These are phyloP conservation scores for Dactylellina leptospora DNA, from an alignment of 2,329 filamentous ascomycete species.

Conservation along the genomic window DNA sequence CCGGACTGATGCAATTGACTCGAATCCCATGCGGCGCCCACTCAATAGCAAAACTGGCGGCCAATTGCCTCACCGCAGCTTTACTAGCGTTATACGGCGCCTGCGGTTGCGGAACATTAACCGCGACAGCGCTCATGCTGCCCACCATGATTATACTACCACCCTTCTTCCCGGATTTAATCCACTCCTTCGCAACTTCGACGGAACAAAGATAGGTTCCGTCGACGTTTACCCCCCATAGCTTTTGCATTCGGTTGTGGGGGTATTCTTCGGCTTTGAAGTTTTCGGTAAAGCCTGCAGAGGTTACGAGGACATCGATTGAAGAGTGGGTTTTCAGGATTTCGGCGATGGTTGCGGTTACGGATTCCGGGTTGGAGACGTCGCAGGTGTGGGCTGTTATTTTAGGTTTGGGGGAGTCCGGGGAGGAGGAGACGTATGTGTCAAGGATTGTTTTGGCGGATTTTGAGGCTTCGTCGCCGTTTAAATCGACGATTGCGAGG, in stretches of 20 bases:
- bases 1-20: constrained; percentile 93
- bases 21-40: constrained; percentile 89
- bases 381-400: constrained; percentile 92
- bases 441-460: constrained; percentile 78
- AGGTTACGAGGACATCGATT: constrained; percentile 91
- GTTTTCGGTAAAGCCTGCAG: constrained; percentile 97
- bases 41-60: constrained; percentile 87
- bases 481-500: constrained; percentile 91
- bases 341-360: constrained; percentile 76
- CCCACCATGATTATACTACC: constrained; percentile 95
- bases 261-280: constrained; percentile 84
- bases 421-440: constrained; percentile 82
- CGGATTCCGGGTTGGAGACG: constrained; percentile 80
- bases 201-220: constrained; percentile 91
- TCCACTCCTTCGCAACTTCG: constrained; percentile 84
- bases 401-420: constrained; percentile 72
- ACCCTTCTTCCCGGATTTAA: constrained; percentile 74
- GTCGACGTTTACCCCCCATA: constrained; percentile 93
- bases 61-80: constrained; percentile 88
- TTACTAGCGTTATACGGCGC: constrained; percentile 73
- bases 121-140: constrained; percentile 91
- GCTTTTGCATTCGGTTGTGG: constrained; percentile 86
- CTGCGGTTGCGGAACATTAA: constrained; percentile 95
- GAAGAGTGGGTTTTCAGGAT: constrained; percentile 59
- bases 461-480: constrained; percentile 83